Evolutionary conservation across 306 rosid genomes (phyloP).

Genomic region (Amphicarpaea edgeworthii): DNA sequence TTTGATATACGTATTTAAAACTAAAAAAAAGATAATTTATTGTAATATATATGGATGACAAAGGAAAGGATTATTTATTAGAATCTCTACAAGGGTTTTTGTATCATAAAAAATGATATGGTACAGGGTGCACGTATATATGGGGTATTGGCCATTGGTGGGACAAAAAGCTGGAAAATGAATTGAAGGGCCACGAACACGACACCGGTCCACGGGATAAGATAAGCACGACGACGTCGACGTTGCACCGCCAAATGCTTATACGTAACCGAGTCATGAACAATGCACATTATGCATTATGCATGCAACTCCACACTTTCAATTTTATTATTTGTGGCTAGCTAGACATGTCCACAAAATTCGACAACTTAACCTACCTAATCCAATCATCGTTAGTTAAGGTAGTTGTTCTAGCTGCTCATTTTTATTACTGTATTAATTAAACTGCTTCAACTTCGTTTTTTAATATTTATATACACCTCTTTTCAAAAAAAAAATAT

Average conservation of each 20-base stretch:
- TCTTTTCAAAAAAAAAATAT: too few relatives aligned
- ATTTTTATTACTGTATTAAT: not conserved
- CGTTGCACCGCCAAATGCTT: constrained; percentile 40
- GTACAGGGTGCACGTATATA: not conserved
- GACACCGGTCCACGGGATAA: not conserved
- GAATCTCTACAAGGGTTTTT: not conserved
- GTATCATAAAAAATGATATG: not conserved
- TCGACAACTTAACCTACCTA: constrained; percentile 15
- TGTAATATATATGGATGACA: not conserved
- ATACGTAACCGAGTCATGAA: constrained; percentile 27
- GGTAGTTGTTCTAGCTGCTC: constrained; percentile 37
- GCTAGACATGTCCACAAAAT: not conserved
- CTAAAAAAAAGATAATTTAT: not conserved
- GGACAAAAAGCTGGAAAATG: too few relatives aligned
- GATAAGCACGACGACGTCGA: constrained; percentile 26
- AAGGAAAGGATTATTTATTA: not conserved
- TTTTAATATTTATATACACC: not conserved
- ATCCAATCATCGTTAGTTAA: constrained; percentile 28
- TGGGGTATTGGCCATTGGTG: not conserved
- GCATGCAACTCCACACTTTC: not conserved
- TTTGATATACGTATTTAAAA: too few relatives aligned
- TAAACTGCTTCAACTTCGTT: not conserved
- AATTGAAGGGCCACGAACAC: constrained; percentile 25
- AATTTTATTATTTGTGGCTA: not conserved
- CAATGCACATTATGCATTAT: not conserved